Evolutionary conservation across 2,329 filamentous ascomycete genomes (phyloP), one percentile per base, ranked within the genome.

Genomic region (Ramichloridium luteum): DNA sequence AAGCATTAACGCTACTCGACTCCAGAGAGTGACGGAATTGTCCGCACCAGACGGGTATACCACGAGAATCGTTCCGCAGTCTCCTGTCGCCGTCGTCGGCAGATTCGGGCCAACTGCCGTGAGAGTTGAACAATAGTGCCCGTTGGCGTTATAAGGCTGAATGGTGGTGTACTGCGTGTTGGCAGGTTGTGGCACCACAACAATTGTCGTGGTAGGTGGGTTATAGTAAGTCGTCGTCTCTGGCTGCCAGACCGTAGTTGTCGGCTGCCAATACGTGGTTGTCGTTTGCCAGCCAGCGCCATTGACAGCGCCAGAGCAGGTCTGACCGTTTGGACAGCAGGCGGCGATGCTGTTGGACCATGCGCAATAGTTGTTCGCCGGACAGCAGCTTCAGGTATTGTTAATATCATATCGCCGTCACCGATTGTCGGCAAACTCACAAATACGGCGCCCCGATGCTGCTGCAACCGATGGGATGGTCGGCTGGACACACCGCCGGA

Each of bases 401-500:
- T n/a, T 27, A 31, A 32, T 13, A 13, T 18, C 16, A 28, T 36
- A 22, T 36, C 27, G 16, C 17, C 14, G 16, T 18, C 16, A 26
- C 16, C 16, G 15, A 25, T 34, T 13, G 25, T 14, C 6, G 13
- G 27, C 15, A n/a, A 16, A 43, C 57, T 40, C 43, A 64, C 62
- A 59, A 66, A 32, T 57, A 55, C 5, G 58, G 51, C 26, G 59
- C 50, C 18, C 53, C 46, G 28, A 65, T 59, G 16, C 48, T 54
- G 27, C 51, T 54, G 42, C 62, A 66, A 42, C 56, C 60, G 33
- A 57, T 39, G 3, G 38, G 61, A 29, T 51, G 45, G 30, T 47
- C 46, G n/a, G 49, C 44, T 3, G 55, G 55, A 45, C 54, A 57
- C 38, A 47, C 39, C 6, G 53, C 54, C 25, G 44, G 50, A 1